phyloP scores from a whole-genome alignment of 805 yeast species.

The Suhomyces sp. region DNA sequence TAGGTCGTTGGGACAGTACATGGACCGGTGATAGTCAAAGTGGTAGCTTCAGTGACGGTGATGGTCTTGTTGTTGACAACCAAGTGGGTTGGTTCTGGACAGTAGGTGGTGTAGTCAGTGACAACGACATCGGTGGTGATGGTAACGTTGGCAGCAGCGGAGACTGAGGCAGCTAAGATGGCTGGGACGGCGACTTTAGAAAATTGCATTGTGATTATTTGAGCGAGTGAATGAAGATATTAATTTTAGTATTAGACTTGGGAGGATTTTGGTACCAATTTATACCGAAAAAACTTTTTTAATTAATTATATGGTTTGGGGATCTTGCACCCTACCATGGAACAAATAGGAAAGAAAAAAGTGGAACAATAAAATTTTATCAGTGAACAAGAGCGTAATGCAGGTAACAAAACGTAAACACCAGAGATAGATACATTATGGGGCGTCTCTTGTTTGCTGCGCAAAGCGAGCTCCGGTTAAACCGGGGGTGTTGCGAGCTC shows the following conservation, averaged over 20 bases:
- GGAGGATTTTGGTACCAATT: conserved; percentile 3
- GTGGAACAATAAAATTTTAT: not conserved
- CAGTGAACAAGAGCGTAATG: not conserved
- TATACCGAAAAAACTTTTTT: conserved; percentile 1
- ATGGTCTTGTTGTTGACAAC: conserved; percentile 64
- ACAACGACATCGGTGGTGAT: conserved; percentile 56
- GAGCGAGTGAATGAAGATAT: conserved; percentile 19
- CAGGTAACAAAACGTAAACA: not conserved
- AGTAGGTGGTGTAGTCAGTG: conserved; percentile 75
- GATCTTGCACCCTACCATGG: not conserved
- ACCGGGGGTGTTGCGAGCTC: not conserved
- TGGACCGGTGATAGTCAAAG: conserved; percentile 83
- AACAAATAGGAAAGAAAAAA: not conserved
- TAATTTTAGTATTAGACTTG: not conserved
- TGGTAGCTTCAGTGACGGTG: conserved; percentile 76
- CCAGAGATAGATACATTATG: not conserved
- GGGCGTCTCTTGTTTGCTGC: not conserved
- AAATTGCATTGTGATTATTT: conserved; percentile 29
- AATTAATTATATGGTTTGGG: not conserved
- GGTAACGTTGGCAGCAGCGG: conserved; percentile 46
- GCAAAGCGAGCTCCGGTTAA: not conserved
- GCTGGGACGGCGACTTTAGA: conserved; percentile 34
- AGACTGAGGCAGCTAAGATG: conserved; percentile 43
- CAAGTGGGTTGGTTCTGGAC: conserved; percentile 71
- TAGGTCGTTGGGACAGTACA: conserved; percentile 63